phyloP scores from a whole-genome alignment of 208 protist species.

The Leishmania aethiopica region DNA sequence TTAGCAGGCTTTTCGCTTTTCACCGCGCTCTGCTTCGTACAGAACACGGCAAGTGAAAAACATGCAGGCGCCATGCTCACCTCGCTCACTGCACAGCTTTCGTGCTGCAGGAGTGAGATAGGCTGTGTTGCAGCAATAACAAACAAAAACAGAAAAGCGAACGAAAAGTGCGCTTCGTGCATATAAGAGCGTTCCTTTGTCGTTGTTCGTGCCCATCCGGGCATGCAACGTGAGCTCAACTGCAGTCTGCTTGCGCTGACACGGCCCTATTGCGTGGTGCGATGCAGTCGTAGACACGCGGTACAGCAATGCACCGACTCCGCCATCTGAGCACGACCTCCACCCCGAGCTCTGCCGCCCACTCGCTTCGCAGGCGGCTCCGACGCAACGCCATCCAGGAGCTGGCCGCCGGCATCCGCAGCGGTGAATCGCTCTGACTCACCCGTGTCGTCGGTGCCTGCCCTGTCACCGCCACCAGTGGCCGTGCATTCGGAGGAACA shows the following conservation, averaged over 20 bases:
- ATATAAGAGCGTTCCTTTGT: neutral
- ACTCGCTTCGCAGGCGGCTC: neutral
- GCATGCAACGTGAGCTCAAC: neutral
- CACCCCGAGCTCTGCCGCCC: neutral
- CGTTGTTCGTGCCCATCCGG: neutral
- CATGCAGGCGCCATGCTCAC: neutral
- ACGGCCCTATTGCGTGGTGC: neutral
- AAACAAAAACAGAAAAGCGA: constrained; percentile 3
- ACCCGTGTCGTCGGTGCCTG: neutral
- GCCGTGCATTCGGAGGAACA: neutral
- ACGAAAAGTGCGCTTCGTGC: neutral
- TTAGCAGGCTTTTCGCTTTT: neutral
- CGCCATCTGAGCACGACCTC: neutral
- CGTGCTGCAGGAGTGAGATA: neutral
- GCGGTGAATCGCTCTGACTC: neutral
- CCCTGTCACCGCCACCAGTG: neutral
- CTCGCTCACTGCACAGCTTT: neutral
- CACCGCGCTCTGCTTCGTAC: neutral
- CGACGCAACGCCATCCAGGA: neutral
- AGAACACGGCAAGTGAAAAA: neutral
- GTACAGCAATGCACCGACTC: neutral
- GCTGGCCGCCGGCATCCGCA: neutral
- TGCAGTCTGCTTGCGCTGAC: neutral
- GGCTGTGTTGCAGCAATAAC: neutral
- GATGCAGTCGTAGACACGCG: neutral